Evolutionary conservation across 495 filamentous ascomycete species (phyloP).

Genomic region (Aspergillus bridgeri): DNA sequence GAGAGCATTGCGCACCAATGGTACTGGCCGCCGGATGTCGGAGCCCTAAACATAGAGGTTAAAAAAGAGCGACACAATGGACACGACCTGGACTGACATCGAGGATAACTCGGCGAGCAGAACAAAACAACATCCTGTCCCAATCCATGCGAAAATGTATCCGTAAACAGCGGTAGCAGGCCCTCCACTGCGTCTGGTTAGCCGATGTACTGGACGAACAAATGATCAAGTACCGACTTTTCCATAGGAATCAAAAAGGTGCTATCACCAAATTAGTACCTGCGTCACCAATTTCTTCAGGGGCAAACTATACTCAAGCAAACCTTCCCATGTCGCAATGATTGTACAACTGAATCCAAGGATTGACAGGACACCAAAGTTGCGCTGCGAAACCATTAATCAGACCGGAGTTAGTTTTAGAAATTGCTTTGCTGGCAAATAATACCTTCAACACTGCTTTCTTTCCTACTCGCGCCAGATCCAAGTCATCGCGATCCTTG

Average conservation of each 20-base stretch:
- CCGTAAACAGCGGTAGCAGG: conserved; percentile 51
- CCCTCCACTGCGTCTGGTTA: conserved; percentile 35
- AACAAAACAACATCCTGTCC: conserved; percentile 26
- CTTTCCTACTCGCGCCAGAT: conserved; percentile 48
- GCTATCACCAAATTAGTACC: neutral
- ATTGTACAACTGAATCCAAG: conserved; percentile 50
- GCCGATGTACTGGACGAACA: conserved; percentile 26
- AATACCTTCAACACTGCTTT: conserved; percentile 40
- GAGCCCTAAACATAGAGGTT: conserved; percentile 31
- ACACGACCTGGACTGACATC: conserved; percentile 24
- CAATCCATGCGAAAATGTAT: conserved; percentile 47
- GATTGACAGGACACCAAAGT: conserved; percentile 47
- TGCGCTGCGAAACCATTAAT: conserved; percentile 29
- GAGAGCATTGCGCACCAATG: conserved; percentile 53
- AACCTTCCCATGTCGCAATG: conserved; percentile 49
- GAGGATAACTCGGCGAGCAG: conserved; percentile 40
- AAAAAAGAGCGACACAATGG: neutral
- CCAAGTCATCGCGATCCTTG: conserved; percentile 34
- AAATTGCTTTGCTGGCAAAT: neutral
- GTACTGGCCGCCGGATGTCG: conserved; percentile 50
- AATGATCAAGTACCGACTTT: conserved; percentile 29
- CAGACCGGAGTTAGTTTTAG: neutral
- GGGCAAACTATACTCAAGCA: conserved; percentile 6
- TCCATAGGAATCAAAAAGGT: neutral
- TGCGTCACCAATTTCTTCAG: conserved; percentile 23